phyloP scores from a whole-genome alignment of 495 filamentous ascomycete genomes.

The Penicillium nucicola region DNA sequence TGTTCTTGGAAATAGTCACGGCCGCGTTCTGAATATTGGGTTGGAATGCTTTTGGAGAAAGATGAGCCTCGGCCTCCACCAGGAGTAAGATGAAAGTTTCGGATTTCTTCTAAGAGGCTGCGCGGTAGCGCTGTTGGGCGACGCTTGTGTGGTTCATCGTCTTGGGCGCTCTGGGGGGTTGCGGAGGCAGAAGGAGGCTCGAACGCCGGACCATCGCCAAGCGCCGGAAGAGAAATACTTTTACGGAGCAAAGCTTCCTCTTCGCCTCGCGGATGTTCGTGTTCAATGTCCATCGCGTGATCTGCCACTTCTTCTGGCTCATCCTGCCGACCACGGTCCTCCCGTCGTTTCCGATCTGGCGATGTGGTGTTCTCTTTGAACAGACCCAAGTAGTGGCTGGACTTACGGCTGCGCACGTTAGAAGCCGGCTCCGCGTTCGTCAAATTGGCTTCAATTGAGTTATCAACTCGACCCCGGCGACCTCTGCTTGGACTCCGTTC shows the following conservation, averaged over 20 bases:
- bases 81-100: constrained; percentile 57
- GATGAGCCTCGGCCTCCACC: constrained; percentile 48
- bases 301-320: constrained; percentile 16
- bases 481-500: constrained; percentile 44
- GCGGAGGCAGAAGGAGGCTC: constrained; percentile 9
- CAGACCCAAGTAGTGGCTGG: constrained; percentile 85
- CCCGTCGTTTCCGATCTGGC: constrained; percentile 44
- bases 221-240: constrained; percentile 32
- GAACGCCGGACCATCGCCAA: constrained; percentile 27
- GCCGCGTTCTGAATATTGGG: constrained; percentile 35
- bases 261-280: constrained; percentile 5
- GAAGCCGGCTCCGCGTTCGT: constrained; percentile 65
- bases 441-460: constrained; percentile 78
- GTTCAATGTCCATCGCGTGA: constrained; percentile 14
- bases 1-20: constrained; percentile 31
- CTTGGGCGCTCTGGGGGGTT: constrained; percentile 1
- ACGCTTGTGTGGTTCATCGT: constrained; percentile 27
- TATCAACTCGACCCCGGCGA: constrained; percentile 61
- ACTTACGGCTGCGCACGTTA: constrained; percentile 87
- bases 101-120: constrained; percentile 60
- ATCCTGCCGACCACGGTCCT: constrained; percentile 33
- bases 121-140: constrained; percentile 37
- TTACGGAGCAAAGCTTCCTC: constrained; percentile 22
- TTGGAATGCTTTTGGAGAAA: constrained; percentile 55
- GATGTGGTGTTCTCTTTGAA: constrained; percentile 83